phyloP scores from a whole-genome alignment of 129 eudicot genomes.

The Flaveria robusta region DNA sequence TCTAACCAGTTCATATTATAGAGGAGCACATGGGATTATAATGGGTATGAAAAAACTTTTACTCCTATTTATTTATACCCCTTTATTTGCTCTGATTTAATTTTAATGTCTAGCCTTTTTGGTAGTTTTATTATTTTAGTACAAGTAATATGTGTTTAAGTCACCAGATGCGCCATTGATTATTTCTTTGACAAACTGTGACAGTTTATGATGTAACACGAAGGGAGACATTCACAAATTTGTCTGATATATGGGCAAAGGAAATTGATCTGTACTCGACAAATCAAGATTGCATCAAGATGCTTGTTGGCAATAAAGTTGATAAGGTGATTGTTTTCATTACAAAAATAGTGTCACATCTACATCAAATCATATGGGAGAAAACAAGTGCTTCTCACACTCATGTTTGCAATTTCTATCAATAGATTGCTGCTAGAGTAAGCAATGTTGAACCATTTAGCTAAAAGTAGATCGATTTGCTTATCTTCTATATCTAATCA shows the following conservation, averaged over 20 bases:
- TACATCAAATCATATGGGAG: constrained; percentile 5
- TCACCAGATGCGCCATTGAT: constrained; percentile 14
- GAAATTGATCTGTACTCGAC: constrained; percentile 88
- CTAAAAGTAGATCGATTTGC: neutral
- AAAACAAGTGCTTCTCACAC: neutral
- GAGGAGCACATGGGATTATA: constrained; percentile 95
- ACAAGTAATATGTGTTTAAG: neutral
- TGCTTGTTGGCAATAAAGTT: constrained; percentile 98
- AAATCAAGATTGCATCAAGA: constrained; percentile 94
- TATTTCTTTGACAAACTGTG: constrained; percentile 18
- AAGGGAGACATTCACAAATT: constrained; percentile 83
- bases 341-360: neutral
- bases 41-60: constrained; percentile 64
- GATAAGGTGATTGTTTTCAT: constrained; percentile 61
- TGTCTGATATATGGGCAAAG: constrained; percentile 88
- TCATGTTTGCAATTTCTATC: neutral
- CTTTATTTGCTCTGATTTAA: neutral
- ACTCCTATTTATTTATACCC: neutral
- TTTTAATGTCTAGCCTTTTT: neutral
- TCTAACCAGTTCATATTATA: constrained; percentile 87
- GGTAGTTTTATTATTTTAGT: neutral
- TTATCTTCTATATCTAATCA: no score
- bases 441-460: neutral
- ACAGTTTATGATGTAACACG: constrained; percentile 93
- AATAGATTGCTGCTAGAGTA: neutral